These are phyloP conservation scores for Dinochytrium kinnereticum DNA, from an alignment of 371 early-diverging fungal genomes.

Conservation along the genomic window DNA sequence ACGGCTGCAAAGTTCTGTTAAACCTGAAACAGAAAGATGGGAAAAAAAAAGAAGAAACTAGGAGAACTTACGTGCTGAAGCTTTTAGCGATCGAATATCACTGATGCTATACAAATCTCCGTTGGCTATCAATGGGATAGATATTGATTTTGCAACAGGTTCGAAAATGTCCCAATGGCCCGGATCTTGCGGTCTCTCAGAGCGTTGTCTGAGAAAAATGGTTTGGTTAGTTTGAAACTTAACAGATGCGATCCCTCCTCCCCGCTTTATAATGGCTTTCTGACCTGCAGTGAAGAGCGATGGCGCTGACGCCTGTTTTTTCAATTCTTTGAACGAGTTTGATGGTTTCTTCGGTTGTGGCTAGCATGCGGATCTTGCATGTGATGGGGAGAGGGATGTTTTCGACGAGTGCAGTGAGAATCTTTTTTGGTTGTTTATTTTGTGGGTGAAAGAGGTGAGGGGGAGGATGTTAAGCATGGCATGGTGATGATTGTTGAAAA, in stretches of 20 bases:
- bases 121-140: slow-evolving; percentile 89
- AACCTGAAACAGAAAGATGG: neutral
- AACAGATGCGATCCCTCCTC: neutral
- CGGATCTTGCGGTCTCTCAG: slow-evolving; percentile 75
- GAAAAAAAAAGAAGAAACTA: neutral
- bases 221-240: too few relatives aligned
- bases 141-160: slow-evolving; percentile 67
- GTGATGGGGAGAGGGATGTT: slow-evolving; percentile 68
- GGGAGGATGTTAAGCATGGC: too few relatives aligned
- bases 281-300: slow-evolving; percentile 91
- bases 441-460: too few relatives aligned
- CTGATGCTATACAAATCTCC: slow-evolving; percentile 79
- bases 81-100: slow-evolving; percentile 65
- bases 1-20: slow-evolving; percentile 47
- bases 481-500: too few relatives aligned
- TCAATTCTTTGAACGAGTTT: slow-evolving; percentile 81
- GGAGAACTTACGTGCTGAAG: slow-evolving; percentile 18
- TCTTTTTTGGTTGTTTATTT: too few relatives aligned
- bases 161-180: slow-evolving; percentile 88
- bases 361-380: slow-evolving; percentile 61
- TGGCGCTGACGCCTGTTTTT: slow-evolving; percentile 83
- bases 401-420: slow-evolving; percentile 76
- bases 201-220: slow-evolving; percentile 56
- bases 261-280: neutral
- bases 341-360: slow-evolving; percentile 75